phyloP scores from a whole-genome alignment of 306 rosid species.

The Trichosanthes cucumerina region DNA sequence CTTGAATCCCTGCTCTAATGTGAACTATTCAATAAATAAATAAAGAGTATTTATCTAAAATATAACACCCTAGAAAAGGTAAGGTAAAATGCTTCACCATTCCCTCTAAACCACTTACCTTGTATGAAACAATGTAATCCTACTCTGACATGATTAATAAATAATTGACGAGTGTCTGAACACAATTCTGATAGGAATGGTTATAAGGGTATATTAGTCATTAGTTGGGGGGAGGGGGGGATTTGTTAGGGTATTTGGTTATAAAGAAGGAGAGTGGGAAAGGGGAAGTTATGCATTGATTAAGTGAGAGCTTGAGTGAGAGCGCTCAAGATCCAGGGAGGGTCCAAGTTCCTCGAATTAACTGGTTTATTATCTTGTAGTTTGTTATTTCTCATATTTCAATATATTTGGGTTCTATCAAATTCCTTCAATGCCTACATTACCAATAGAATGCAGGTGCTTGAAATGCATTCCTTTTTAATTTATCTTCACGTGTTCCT shows the following conservation, averaged over 20 bases:
- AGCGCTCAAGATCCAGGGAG: too few species aligned
- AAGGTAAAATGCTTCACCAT: neutral
- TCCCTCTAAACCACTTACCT: neutral
- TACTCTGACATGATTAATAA: neutral
- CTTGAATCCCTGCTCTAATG: neutral
- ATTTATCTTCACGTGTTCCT: neutral
- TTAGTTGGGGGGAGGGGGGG: too few species aligned
- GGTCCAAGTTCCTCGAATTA: too few species aligned
- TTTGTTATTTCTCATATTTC: too few species aligned
- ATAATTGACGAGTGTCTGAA: neutral
- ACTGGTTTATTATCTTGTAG: too few species aligned
- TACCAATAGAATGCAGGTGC: slow-evolving; percentile 1
- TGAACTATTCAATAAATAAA: neutral
- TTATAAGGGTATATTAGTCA: too few species aligned
- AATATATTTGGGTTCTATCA: too few species aligned
- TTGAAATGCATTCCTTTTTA: neutral
- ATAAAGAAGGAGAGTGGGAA: too few species aligned
- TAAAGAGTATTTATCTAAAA: neutral
- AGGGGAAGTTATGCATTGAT: too few species aligned
- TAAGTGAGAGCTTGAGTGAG: too few species aligned
- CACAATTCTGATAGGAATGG: too few species aligned
- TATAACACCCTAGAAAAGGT: neutral
- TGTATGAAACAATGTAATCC: neutral
- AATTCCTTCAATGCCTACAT: neutral
- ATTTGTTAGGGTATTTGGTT: too few species aligned